These are phyloP conservation scores for Neltuma alba DNA, from an alignment of 306 rosid genomes.

Conservation along the genomic window DNA sequence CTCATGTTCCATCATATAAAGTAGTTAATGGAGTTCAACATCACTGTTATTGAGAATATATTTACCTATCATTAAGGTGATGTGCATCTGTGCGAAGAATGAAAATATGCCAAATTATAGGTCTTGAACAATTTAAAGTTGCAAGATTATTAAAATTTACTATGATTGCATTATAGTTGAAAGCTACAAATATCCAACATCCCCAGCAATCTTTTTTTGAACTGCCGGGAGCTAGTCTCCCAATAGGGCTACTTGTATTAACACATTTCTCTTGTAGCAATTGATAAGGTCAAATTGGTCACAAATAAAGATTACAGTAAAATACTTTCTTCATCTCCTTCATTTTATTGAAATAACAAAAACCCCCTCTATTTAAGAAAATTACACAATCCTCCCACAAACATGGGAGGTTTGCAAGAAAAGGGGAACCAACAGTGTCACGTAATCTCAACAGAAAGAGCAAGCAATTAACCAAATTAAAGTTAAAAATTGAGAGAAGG, in stretches of 20 bases:
- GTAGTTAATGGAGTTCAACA: conserved; percentile 17
- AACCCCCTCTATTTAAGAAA: not conserved
- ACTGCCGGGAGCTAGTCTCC: not conserved
- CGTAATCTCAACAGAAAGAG: not conserved
- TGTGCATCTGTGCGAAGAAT: not conserved
- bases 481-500: not conserved
- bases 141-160: not conserved
- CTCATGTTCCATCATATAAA: not conserved
- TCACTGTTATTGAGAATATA: not conserved
- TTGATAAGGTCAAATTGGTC: not conserved
- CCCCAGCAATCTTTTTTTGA: not conserved
- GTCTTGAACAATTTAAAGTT: conserved; percentile 15
- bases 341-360: not conserved
- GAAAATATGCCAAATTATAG: conserved; percentile 5
- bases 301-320: not conserved
- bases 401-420: not conserved
- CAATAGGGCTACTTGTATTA: not conserved
- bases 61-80: not conserved
- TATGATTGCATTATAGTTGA: conserved; percentile 8
- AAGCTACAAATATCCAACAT: conserved; percentile 24
- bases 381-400: not conserved
- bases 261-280: conserved; percentile 1
- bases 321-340: not conserved
- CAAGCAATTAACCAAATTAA: not conserved
- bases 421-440: not conserved